Base-by-base conservation (phyloP, 371 early-diverging fungal genomes). In the Capniomyces stellatus region DNA sequence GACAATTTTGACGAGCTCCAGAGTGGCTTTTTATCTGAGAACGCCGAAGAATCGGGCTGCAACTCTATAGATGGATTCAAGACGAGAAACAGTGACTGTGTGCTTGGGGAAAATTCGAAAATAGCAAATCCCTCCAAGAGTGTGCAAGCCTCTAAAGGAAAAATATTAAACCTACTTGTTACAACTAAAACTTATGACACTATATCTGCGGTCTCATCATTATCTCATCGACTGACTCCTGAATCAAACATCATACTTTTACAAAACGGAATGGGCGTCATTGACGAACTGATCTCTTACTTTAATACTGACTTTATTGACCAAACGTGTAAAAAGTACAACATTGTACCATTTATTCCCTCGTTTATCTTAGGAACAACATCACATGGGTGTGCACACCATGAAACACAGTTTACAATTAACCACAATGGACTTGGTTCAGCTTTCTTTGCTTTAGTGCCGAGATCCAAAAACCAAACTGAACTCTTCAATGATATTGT, bases 191-290 rank as follows among this genome's bases (percentile, higher is more conserved):
- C 76, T 1, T 72, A 73, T 41, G 68, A 76, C 46, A 67, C 74
- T 1, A 40, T 60, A 1, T 57, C 57, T 15, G 79, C 79, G 0
- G 49, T 73, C n/a, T 39, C 55, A 24, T 58, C 63, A 3, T 50
- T 79, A 13, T 56, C 54, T 18, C 46, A 58, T 1, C 61, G 72
- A 1, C 50, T 79, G n/a, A 55, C 55, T n/a, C 15, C 62, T 3
- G 44, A 61, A 10, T 73, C 72, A 6, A 65, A 71, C 0, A 64
- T 78, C 1, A 53, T 77, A 6, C 56, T 81, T 47, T 41, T 81
- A 43, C 77, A 78, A 53, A 81, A 81, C 47, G 81, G 81, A 4
- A 74, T 79, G 77, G 81, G 81, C 22, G 58, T 66, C 1, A 61
- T 63, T n/a, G 78, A 80, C 22, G 73, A 75, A 39, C 46, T 78